Base-by-base conservation (phyloP, 352 stramenopile genomes). In the Phytophthora sp. region DNA sequence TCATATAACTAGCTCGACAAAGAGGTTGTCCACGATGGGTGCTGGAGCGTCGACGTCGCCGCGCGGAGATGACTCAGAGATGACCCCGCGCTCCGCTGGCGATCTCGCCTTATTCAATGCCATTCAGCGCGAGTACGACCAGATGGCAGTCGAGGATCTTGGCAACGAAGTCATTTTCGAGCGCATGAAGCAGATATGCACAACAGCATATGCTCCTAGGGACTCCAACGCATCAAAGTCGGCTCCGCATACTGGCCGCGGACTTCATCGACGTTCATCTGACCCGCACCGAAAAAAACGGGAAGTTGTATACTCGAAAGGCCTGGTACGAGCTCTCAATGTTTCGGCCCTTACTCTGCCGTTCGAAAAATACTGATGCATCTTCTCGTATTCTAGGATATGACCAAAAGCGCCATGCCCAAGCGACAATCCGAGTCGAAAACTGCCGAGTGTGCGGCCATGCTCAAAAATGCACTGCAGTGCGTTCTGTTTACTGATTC, bases 121-220 rank as follows among this genome's bases (percentile, higher is more conserved):
- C 33, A 83, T 90, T 45, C 69, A 83, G 31, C 71, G 69, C 36
- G 84, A 92, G 55, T 93, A 91, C 62, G 63, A 84, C 26, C 79
- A 88, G 50, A 89, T 93, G 77, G 52, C 45, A n/a, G 49, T 60
- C 0, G 76, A 86, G 13, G 54, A 85, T 1, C 67, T 93, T 7
- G 69, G 66, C 9, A 82, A 91, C 39, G 82, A 93, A 65, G 66
- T 90, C 38, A 75, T 93, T 49, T 93, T 93, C 51, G 82, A 93
- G 57, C 80, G 77, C 23, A 87, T 93, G 76, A 93, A 91, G 64
- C 76, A 89, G 56, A 79, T 89, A 53, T 74, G 66, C 38, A 54
- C 54, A 42, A 66, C 66, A 50, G 78, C 81, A 13, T 89, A 89
- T 50, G 65, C 73, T 8, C 64, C 71, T 3, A 71, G 76, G 50